Base-by-base conservation (phyloP, 768 basidiomycete genomes). In the Tubosaeta sp. region DNA sequence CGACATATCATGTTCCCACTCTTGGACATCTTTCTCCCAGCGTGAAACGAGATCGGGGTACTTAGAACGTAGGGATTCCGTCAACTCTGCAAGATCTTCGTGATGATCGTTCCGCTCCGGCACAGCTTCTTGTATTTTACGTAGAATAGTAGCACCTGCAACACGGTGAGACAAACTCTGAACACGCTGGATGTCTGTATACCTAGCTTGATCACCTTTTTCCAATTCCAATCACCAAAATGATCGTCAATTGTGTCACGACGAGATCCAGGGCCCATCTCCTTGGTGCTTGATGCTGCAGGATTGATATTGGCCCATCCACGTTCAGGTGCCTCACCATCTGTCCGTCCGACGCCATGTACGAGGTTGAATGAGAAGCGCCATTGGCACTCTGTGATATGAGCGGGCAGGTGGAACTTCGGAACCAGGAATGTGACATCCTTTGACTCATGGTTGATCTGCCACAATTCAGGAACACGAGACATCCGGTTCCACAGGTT, bases 351-450 rank as follows among this genome's bases (percentile, higher is more conserved):
- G 1, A 6, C 39, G 6, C 49, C 43, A 3, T 30, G 24, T 21
- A 53, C 46, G 42, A 64, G 66, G 21, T 68, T 69, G 13, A 76
- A 54, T 1, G 62, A 69, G 41, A 59, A 74, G 2, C 47, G 46
- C 14, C 46, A 49, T 7, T 68, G 67, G 43, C 73, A 74, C 4
- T 52, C 21, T 0, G 56, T 27, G 1, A 59, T 55, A 40, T 77
- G 75, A 0, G 58, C 68, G 3, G 62, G 58, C 14, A 75, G 59
- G 22, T 77, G 76, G 48, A 72, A 73, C 35, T 69, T 69, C 0
- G 72, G 76, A 3, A 77, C 53, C 3, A 68, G 36, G 10, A 44
- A 6, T 1, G 6, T 35, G 3, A 35, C 34, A 3, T 3, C n/a
- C 16, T n/a, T 35, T 14, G 14, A 4, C n/a, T 35, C 6, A 7